These are phyloP conservation scores for Camelina hispida DNA, from an alignment of 345 rosid genomes.

Conservation along the genomic window DNA sequence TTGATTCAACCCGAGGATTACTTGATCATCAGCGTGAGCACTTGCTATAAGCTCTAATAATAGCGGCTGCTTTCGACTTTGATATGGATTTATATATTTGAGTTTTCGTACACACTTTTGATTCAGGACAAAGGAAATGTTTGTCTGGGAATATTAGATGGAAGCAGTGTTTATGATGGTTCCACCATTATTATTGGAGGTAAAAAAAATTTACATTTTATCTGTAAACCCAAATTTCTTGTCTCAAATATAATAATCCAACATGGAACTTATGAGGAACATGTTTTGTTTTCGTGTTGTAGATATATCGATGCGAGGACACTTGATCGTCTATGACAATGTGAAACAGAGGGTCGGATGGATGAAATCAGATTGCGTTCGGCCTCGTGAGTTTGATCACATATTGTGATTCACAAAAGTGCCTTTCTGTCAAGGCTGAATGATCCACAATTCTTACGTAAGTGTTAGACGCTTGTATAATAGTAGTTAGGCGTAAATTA, in stretches of 20 bases:
- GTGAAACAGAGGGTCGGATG: conserved; percentile 77
- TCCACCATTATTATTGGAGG: conserved; percentile 88
- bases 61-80: background rate
- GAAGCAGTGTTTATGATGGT: conserved; percentile 79
- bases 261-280: background rate
- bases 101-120: conserved; percentile 11
- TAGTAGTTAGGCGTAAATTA: conserved; percentile 18
- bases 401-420: background rate
- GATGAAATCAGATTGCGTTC: conserved; percentile 64
- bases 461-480: background rate
- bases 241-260: conserved; percentile 1
- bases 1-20: conserved; percentile 80
- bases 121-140: conserved; percentile 79
- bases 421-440: conserved; percentile 38
- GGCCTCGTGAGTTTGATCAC: conserved; percentile 46
- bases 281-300: conserved; percentile 38
- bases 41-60: background rate
- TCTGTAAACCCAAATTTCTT: background rate
- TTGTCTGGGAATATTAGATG: conserved; percentile 92
- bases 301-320: conserved; percentile 82
- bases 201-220: conserved; percentile 35
- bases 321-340: conserved; percentile 77
- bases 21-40: conserved; percentile 75
- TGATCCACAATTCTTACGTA: background rate
- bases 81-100: conserved; percentile 1